These are phyloP conservation scores for Claviceps capensis DNA, from an alignment of 2,329 filamentous ascomycete genomes.

Conservation along the genomic window DNA sequence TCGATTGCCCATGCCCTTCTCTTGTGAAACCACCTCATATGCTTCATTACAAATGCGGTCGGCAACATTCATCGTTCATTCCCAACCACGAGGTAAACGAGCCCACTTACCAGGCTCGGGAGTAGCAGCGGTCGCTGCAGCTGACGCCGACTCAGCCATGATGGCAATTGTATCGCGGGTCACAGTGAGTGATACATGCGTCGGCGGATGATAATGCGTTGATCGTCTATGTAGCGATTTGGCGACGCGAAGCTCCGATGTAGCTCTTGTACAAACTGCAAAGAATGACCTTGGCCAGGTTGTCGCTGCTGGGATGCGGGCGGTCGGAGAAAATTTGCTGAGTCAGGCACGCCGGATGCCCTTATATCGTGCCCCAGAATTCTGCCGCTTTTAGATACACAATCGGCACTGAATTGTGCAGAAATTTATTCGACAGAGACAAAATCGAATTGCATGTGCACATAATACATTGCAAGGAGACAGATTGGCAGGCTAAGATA, in stretches of 20 bases:
- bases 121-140: constrained; percentile 20
- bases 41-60: too few relatives aligned
- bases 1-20: too few relatives aligned
- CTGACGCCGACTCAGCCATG: constrained; percentile 28
- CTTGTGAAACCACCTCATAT: too few relatives aligned
- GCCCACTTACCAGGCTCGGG: constrained; percentile 21
- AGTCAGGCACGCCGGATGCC: constrained; percentile 23
- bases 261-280: constrained; percentile 5
- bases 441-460: not conserved
- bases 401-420: constrained; percentile 16
- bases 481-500: not conserved
- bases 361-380: constrained; percentile 27
- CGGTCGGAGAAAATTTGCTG: constrained; percentile 29
- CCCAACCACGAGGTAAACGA: not conserved
- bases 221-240: not conserved
- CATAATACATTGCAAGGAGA: not conserved
- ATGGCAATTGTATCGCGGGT: constrained; percentile 18
- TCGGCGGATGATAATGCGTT: constrained; percentile 3
- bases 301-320: constrained; percentile 16
- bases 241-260: constrained; percentile 1
- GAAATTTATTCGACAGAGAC: constrained; percentile 6
- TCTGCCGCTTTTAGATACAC: constrained; percentile 24
- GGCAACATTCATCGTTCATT: too few relatives aligned
- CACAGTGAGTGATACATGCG: constrained; percentile 12
- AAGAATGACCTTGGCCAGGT: constrained; percentile 6